These are phyloP conservation scores for Rosa hybrid DNA, from an alignment of 331 rosid species.

Conservation along the genomic window DNA sequence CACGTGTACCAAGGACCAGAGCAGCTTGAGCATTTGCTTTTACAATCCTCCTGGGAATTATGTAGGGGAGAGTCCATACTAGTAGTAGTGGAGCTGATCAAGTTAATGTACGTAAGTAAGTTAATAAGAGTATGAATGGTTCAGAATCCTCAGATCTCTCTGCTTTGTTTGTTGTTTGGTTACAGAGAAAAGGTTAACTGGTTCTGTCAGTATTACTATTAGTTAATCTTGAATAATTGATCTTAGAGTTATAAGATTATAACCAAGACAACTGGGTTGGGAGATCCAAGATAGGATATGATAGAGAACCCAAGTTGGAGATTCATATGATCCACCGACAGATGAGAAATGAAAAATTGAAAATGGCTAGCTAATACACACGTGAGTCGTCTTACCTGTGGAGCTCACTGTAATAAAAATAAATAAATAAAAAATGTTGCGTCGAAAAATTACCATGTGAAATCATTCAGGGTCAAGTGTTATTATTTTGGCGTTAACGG, in stretches of 20 bases:
- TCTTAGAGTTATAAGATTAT: no score
- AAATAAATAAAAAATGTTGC: not conserved
- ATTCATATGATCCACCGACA: conserved; percentile 13
- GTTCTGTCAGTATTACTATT: not conserved
- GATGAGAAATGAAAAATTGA: not conserved
- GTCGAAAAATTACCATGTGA: not conserved
- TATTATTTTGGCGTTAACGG: not conserved
- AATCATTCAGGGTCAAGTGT: not conserved
- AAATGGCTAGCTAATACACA: not conserved
- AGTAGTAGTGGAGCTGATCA: not conserved
- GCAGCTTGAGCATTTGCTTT: conserved; percentile 61
- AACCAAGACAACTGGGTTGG: not conserved
- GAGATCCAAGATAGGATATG: conserved; percentile 4
- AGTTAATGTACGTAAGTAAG: not conserved
- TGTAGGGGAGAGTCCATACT: conserved; percentile 68
- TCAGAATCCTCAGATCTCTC: not conserved
- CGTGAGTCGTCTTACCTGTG: not conserved
- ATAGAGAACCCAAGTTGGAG: conserved; percentile 13
- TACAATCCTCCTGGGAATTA: conserved; percentile 71
- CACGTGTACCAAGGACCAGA: conserved; percentile 43
- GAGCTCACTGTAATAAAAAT: not conserved
- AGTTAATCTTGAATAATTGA: not conserved
- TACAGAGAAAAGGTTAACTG: not conserved
- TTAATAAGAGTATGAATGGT: not conserved
- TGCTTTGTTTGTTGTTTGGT: not conserved